Base-by-base conservation (phyloP, 129 eudicot genomes). In the Tagetes patula region DNA sequence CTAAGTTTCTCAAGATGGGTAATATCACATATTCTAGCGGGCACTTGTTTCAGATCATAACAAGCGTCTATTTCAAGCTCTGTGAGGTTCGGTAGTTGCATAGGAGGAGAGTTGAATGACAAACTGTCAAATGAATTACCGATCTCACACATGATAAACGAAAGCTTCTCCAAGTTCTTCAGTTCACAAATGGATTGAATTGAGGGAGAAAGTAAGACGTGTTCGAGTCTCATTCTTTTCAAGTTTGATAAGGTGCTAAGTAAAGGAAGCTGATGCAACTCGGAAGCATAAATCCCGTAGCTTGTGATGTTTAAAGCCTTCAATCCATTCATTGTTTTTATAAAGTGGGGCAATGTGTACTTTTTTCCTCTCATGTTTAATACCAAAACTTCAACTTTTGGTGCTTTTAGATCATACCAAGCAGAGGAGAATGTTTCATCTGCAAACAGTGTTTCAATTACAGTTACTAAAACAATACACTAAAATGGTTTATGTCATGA, bases 401-500 rank as follows among this genome's bases (percentile, higher is more conserved):
- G 92, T 5, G 86, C 62, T 42, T 75, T 62, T 68, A 82, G 60
- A 77, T 84, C 78, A n/a, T 74, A 36, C 92, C 89, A 87, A 54
- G 5, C 41, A 34, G 76, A 79, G 33, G 73, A 55, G 78, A 84
- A 82, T 14, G 45, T 34, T 73, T 82, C 77, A 82, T 82, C 92
- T 84, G 82, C 77, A 75, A 11, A 20, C 3, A 52, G 7, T 37
- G 12, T 34, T 39, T 48, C 5, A 0, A 3, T 13, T 39, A 70
- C 53, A 55, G 74, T 75, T 75, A 80, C 33, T 66, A 65, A 36
- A 78, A 70, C 6, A 69, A 39, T 31, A 60, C 64, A 1, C 54
- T 2, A 3, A 78, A 48, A 81, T 58, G 75, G 34, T 73, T 34
- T 52, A 33, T 52, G 50, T 66, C 56, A 14, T 41, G 53, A 52